These are phyloP conservation scores for Ceratobasidium sp. DNA, from an alignment of 1,284 basidiomycete genomes.

Conservation along the genomic window DNA sequence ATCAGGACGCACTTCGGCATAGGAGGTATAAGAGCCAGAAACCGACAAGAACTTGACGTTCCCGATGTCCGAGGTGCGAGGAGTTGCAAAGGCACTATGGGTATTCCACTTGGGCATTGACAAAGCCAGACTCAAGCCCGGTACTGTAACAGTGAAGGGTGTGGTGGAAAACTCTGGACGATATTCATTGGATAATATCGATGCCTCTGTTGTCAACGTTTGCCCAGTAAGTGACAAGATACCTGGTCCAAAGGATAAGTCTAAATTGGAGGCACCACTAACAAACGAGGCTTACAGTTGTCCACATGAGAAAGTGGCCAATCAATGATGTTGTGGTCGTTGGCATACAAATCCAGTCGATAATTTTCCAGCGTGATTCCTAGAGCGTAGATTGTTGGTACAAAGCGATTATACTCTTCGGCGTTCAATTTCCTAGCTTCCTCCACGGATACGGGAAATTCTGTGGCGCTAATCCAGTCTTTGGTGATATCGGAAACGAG, in stretches of 20 bases:
- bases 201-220: conserved; percentile 58
- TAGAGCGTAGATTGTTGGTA: conserved; percentile 80
- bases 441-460: conserved; percentile 43
- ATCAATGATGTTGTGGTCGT: conserved; percentile 95
- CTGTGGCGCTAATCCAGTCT: conserved; percentile 86
- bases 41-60: conserved; percentile 64
- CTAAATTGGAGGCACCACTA: conserved; percentile 21
- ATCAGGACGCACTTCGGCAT: conserved; percentile 67
- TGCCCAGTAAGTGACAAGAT: conserved; percentile 71
- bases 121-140: conserved; percentile 64
- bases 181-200: conserved; percentile 74
- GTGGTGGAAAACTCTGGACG: conserved; percentile 73
- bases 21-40: conserved; percentile 78
- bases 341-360: conserved; percentile 81
- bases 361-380: conserved; percentile 76
- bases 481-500: conserved; percentile 88
- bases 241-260: conserved; percentile 55
- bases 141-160: conserved; percentile 68
- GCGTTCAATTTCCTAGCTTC: neutral
- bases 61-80: conserved; percentile 59
- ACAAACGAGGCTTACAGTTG: conserved; percentile 65
- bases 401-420: conserved; percentile 77
- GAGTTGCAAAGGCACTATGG: conserved; percentile 68
- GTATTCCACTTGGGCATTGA: conserved; percentile 89
- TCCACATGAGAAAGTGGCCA: conserved; percentile 77